phyloP scores from a whole-genome alignment of 2,329 filamentous ascomycete species.

The Diaporthe batatas region DNA sequence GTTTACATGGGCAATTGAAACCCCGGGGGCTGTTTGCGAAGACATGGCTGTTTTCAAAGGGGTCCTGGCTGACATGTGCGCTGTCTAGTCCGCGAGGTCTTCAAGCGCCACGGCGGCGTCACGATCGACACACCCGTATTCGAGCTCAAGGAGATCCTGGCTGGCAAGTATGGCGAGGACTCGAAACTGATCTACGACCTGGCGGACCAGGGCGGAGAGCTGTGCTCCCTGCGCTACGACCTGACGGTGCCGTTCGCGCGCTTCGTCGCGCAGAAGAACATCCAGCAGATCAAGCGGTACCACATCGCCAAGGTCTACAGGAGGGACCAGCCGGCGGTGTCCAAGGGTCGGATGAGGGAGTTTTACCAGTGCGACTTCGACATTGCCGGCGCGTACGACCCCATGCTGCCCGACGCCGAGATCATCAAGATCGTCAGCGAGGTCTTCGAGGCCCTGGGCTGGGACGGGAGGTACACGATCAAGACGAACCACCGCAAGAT shows the following conservation, averaged over 20 bases:
- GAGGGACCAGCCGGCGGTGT: conserved; percentile 81
- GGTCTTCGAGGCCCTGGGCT: conserved; percentile 83
- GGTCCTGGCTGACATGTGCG: conserved; percentile 51
- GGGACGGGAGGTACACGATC: conserved; percentile 76
- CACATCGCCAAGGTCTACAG: conserved; percentile 92
- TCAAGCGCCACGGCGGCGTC: conserved; percentile 85
- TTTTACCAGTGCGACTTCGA: conserved; percentile 99
- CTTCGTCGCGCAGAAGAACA: conserved; percentile 88
- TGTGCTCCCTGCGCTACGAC: conserved; percentile 87
- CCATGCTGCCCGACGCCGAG: conserved; percentile 94
- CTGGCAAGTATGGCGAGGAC: conserved; percentile 93
- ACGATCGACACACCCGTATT: conserved; percentile 88
- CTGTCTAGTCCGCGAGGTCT: conserved; percentile 75
- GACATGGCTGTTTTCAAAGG: not conserved
- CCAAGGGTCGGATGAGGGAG: conserved; percentile 92
- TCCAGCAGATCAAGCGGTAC: conserved; percentile 91
- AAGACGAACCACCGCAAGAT: conserved; percentile 97
- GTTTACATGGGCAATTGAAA: not conserved
- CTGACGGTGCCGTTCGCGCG: conserved; percentile 91
- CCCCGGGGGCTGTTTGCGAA: not conserved
- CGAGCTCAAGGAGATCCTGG: conserved; percentile 86
- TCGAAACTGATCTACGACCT: conserved; percentile 93
- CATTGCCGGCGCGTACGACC: conserved; percentile 87
- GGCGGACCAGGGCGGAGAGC: conserved; percentile 87
- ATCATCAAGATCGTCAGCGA: conserved; percentile 87